phyloP scores from a whole-genome alignment of 805 yeast species.

The Candida sonorensis region DNA sequence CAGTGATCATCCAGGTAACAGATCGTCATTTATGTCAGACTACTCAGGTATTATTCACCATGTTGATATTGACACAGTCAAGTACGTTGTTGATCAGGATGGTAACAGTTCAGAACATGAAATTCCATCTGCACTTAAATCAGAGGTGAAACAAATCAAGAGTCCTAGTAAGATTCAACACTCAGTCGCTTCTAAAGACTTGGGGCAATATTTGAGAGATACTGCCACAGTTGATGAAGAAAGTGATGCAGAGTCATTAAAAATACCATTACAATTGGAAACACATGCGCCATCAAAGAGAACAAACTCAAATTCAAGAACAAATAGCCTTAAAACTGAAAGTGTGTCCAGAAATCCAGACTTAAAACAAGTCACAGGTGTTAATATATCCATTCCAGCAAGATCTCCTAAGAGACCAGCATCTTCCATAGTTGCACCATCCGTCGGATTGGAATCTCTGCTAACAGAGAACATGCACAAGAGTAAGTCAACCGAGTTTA shows the following conservation, averaged over 20 bases:
- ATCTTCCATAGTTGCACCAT: constrained; percentile 3
- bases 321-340: background rate
- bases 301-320: no score
- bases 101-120: constrained; percentile 4
- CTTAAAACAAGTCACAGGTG: constrained; percentile 16
- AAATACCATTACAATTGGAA: constrained; percentile 14
- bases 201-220: constrained; percentile 6
- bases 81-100: constrained; percentile 22
- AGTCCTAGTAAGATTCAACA: constrained; percentile 10
- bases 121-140: constrained; percentile 11
- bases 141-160: constrained; percentile 14
- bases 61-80: constrained; percentile 29
- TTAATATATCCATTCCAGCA: constrained; percentile 23
- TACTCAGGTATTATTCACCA: constrained; percentile 33
- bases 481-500: no score
- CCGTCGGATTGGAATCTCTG: background rate
- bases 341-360: constrained; percentile 19
- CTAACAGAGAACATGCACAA: background rate
- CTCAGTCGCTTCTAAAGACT: constrained; percentile 9
- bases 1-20: constrained; percentile 13
- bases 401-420: constrained; percentile 27
- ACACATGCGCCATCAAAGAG: no score
- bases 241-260: constrained; percentile 18
- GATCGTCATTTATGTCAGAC: constrained; percentile 28
- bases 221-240: constrained; percentile 14